Percentiles rank a stretch among this genome's conserved stretches.
phyloP scores from a whole-genome alignment of 2,329 filamentous ascomycete species.

The Aspergillus sp. region DNA sequence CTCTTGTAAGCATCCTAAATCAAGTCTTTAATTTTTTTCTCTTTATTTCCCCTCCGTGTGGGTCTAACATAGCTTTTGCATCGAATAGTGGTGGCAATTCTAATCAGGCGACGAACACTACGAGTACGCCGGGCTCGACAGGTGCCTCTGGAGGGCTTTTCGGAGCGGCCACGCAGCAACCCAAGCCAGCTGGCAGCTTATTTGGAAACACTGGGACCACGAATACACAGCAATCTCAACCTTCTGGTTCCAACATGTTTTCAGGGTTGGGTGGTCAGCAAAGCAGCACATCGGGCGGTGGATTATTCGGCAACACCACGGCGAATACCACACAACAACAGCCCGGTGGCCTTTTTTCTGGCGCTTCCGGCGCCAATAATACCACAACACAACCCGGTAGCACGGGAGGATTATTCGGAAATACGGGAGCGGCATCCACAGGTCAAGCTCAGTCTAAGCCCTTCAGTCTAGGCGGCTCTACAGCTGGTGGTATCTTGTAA shows the following conservation, averaged over 20 bases:
- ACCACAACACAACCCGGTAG: slow-evolving; percentile 24
- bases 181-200: slow-evolving; percentile 33
- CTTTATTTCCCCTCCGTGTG: background rate
- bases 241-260: slow-evolving; percentile 35
- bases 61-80: slow-evolving; percentile 8
- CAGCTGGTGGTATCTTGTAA: slow-evolving; percentile 37
- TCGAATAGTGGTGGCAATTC: slow-evolving; percentile 28
- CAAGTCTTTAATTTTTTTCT: background rate
- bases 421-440: slow-evolving; percentile 21
- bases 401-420: slow-evolving; percentile 35
- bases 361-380: slow-evolving; percentile 15
- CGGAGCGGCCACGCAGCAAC: slow-evolving; percentile 27
- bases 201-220: slow-evolving; percentile 29
- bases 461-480: slow-evolving; percentile 31
- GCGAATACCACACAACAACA: slow-evolving; percentile 29
- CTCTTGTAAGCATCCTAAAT: slow-evolving; percentile 44
- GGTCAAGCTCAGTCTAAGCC: slow-evolving; percentile 37
- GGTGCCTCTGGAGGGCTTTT: slow-evolving; percentile 32
- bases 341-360: slow-evolving; percentile 25
- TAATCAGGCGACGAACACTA: slow-evolving; percentile 28
- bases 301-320: slow-evolving; percentile 30
- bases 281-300: slow-evolving; percentile 23
- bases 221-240: slow-evolving; percentile 28
- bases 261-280: slow-evolving; percentile 31
- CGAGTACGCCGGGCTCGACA: slow-evolving; percentile 27